Evolutionary conservation across 176 grass and related monocot genomes (phyloP).

Genomic region (Cocos nucifera): DNA sequence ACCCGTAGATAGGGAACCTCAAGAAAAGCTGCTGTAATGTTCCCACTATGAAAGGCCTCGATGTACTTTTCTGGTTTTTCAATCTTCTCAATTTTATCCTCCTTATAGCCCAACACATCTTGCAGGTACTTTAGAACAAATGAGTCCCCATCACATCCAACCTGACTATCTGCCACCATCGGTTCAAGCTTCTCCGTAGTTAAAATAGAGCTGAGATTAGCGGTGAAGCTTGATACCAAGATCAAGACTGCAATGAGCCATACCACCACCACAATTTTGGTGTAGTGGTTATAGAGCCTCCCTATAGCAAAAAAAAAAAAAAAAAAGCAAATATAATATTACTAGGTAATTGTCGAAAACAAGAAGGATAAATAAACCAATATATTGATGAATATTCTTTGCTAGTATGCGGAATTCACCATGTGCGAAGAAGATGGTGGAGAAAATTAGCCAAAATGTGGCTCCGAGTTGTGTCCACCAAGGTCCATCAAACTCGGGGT

Average conservation of each 20-base stretch:
- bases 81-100: background rate
- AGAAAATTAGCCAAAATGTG: constrained; percentile 17
- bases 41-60: constrained; percentile 1
- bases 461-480: constrained; percentile 12
- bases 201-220: constrained; percentile 26
- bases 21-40: constrained; percentile 21
- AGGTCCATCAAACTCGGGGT: constrained; percentile 10
- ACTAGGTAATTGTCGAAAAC: too few relatives aligned
- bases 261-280: constrained; percentile 18
- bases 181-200: constrained; percentile 11
- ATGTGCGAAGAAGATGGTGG: constrained; percentile 21
- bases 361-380: too few relatives aligned
- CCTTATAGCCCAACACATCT: background rate
- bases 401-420: background rate
- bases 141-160: constrained; percentile 16
- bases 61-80: background rate
- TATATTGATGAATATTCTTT: too few relatives aligned
- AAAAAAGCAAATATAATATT: too few relatives aligned
- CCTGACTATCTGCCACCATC: background rate
- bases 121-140: constrained; percentile 26
- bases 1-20: constrained; percentile 25
- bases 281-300: constrained; percentile 11
- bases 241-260: constrained; percentile 30
- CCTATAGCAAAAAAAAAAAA: background rate
- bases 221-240: constrained; percentile 17